Percentiles rank a stretch among this genome's conserved stretches.
phyloP scores from a whole-genome alignment of 2,329 filamentous ascomycete genomes.

The Nemania abortiva region DNA sequence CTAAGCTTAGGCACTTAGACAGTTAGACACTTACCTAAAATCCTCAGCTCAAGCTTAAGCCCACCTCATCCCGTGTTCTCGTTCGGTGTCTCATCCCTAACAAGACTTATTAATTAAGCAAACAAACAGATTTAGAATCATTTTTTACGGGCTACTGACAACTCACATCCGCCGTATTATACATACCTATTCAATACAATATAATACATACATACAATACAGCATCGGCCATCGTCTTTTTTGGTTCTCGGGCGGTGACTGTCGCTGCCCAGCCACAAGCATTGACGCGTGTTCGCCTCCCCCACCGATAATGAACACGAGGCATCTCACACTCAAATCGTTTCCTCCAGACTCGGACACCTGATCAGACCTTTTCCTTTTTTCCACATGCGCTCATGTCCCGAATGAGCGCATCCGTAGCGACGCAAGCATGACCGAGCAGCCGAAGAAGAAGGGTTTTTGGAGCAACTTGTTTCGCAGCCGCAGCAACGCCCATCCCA shows the following conservation, averaged over 20 bases:
- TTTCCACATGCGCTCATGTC: constrained; percentile 4
- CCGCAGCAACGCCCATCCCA: constrained; percentile 57
- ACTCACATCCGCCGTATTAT: not conserved
- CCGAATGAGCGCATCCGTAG: constrained; percentile 32
- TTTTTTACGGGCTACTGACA: not conserved
- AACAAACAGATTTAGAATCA: constrained; percentile 14
- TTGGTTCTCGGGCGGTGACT: constrained; percentile 27
- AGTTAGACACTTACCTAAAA: constrained; percentile 4
- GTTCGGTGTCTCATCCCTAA: constrained; percentile 5
- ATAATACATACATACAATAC: constrained; percentile 5
- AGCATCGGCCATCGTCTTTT: not conserved
- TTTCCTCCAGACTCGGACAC: constrained; percentile 34
- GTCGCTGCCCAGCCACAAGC: constrained; percentile 46
- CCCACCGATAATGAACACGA: constrained; percentile 44
- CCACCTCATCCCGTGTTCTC: not conserved
- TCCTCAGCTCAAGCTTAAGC: constrained; percentile 3
- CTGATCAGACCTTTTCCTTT: constrained; percentile 29
- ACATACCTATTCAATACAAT: constrained; percentile 9
- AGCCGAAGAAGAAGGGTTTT: constrained; percentile 60
- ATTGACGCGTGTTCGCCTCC: constrained; percentile 46
- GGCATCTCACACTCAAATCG: constrained; percentile 35
- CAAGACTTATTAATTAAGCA: not conserved
- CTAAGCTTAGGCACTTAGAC: not conserved
- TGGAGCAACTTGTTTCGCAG: constrained; percentile 64
- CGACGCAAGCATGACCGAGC: constrained; percentile 46